Percentiles rank a stretch among this genome's conserved stretches.
These are phyloP conservation scores for Lathyrus aphaca DNA, from an alignment of 306 rosid genomes.

Conservation along the genomic window DNA sequence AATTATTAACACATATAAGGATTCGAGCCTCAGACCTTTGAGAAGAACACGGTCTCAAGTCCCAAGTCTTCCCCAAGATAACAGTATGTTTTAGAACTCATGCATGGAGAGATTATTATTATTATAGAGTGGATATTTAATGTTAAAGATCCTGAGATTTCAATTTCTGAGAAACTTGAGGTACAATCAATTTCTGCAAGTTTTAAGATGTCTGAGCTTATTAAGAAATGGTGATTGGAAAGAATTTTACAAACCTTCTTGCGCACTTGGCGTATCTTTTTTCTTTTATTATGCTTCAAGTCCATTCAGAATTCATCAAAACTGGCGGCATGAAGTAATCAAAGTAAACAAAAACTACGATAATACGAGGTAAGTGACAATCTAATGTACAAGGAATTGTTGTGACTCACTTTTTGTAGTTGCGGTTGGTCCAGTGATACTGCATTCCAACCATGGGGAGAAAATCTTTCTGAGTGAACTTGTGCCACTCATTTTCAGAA, in stretches of 20 bases:
- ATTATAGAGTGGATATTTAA: neutral
- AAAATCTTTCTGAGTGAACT: constrained; percentile 68
- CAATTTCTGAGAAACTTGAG: too few relatives aligned
- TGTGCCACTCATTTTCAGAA: constrained; percentile 64
- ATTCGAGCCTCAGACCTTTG: too few relatives aligned
- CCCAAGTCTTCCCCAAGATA: too few relatives aligned
- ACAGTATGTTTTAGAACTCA: neutral
- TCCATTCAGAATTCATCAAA: constrained; percentile 95
- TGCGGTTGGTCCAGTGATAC: constrained; percentile 95
- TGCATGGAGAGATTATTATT: neutral
- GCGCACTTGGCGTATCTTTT: constrained; percentile 95
- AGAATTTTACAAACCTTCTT: constrained; percentile 71
- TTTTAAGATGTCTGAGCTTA: neutral
- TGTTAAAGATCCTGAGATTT: neutral
- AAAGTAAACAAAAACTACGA: too few relatives aligned
- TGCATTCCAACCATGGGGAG: constrained; percentile 93
- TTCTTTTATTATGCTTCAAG: constrained; percentile 93
- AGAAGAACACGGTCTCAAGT: too few relatives aligned
- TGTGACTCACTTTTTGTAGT: constrained; percentile 67
- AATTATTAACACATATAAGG: too few relatives aligned
- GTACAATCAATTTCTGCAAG: too few relatives aligned
- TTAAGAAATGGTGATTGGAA: neutral
- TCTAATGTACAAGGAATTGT: neutral
- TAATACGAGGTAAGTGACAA: neutral
- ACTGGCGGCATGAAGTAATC: constrained; percentile 48